Evolutionary conservation across 495 filamentous ascomycete genomes (phyloP), one percentile per base, ranked within the genome.

Genomic region (Aspergillus nanangensis): DNA sequence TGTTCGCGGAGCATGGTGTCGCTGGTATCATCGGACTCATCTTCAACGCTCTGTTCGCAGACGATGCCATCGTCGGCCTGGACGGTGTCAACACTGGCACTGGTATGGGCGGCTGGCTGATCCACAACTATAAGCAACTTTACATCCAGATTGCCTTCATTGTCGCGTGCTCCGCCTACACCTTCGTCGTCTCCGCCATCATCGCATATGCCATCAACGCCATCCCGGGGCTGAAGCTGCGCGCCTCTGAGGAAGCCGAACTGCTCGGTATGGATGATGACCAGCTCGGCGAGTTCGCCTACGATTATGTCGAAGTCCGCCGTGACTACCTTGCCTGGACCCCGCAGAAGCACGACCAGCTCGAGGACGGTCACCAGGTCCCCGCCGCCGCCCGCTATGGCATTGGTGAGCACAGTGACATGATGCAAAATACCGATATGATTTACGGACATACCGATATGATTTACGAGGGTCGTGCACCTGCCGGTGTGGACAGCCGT

Each of bases 251-350:
- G 57, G 88, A 98, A 70, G 93, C 94, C n/a, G 93, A 98, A 66
- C 79, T 98, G 15, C 80, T 97, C 41, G 93, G 93, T 45, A 96
- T 97, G 91, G 93, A 98, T 56, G 94, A 97, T 63, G 93, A 98
- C 71, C 93, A 98, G 62, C 85, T 96, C 25, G 93, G 93, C 60
- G 93, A 98, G 67, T 98, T 98, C 61, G 94, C 93, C 5, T 98
- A 98, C 72, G 93, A 98, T 68, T 98, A 98, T 65, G 93, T 98
- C 55, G 93, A 98, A 75, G 93, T 98, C 49, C 84, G 93, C 46
- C 82, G 93, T 48, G 93, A 98, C 64, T 98, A 96, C 74, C 80
- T 96, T 13, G 93, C 93, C 36, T 98, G 93, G 93, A 96, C 89
- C 4, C 92, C 93, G 0, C 86, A 88, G 45, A 87, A 87, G 64